Evolutionary conservation across 495 filamentous ascomycete species (phyloP).

Genomic region (Cladorrhinum samala): DNA sequence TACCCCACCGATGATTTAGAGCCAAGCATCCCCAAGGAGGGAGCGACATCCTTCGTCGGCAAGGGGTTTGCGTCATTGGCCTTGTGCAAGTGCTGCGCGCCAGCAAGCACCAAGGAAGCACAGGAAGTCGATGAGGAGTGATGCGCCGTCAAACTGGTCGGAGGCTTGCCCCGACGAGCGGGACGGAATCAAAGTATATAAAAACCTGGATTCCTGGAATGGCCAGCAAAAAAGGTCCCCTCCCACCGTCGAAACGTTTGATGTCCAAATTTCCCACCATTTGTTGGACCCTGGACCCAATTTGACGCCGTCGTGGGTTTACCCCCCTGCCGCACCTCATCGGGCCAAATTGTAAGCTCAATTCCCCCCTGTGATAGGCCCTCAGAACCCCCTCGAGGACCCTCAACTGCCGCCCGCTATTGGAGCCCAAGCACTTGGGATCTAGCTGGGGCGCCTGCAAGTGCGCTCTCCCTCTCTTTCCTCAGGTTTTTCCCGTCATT

Average conservation of each 20-base stretch:
- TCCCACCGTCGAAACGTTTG: neutral
- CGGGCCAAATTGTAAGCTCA: neutral
- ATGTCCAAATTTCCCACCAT: neutral
- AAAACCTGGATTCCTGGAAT: no score
- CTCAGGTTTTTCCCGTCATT: no score
- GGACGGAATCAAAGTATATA: no score
- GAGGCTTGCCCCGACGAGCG: neutral
- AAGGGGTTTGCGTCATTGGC: neutral
- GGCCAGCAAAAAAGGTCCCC: no score
- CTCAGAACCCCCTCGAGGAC: neutral
- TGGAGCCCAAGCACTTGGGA: neutral
- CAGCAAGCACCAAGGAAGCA: neutral
- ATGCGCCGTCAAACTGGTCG: no score
- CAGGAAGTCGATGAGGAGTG: no score
- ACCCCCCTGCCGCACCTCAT: neutral
- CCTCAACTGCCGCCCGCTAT: neutral
- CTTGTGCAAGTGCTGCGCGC: neutral
- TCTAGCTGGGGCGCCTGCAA: no score
- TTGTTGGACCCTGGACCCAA: neutral
- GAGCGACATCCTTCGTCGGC: neutral
- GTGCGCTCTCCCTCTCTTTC: no score
- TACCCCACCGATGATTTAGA: neutral
- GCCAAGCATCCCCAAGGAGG: neutral
- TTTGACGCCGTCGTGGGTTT: constrained; percentile 5
- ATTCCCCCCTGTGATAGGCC: neutral